Evolutionary conservation across 805 yeast genomes (phyloP).

Genomic region (Saccharomycopsis synnaedendra): DNA sequence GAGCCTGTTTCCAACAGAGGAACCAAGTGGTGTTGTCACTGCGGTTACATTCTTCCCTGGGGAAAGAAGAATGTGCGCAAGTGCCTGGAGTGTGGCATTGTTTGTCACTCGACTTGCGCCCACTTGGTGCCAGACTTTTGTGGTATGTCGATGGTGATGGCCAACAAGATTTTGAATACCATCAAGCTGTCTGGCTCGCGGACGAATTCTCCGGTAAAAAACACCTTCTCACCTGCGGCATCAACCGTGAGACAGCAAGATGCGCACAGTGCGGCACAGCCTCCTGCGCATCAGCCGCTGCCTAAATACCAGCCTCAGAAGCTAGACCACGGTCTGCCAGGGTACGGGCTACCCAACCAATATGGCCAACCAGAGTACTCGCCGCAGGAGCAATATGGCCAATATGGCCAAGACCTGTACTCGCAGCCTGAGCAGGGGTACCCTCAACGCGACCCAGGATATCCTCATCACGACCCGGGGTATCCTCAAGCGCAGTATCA

Average conservation of each 20-base stretch:
- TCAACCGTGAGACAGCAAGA: background rate
- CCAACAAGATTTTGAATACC: slow-evolving; percentile 76
- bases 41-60: slow-evolving; percentile 95
- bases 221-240: background rate
- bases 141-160: slow-evolving; percentile 97
- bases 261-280: background rate
- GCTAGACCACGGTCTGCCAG: no score
- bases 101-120: slow-evolving; percentile 89
- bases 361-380: no score
- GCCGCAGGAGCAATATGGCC: no score
- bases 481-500: no score
- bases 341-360: no score
- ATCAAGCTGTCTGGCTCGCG: slow-evolving; percentile 57
- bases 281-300: background rate
- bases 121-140: slow-evolving; percentile 97
- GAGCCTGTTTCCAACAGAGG: slow-evolving; percentile 88
- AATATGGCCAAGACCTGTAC: no score
- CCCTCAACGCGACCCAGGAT: no score
- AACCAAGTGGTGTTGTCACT: slow-evolving; percentile 99
- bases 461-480: no score
- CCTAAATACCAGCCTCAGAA: background rate
- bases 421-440: no score
- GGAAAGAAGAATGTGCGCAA: slow-evolving; percentile 87
- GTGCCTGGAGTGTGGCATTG: slow-evolving; percentile 87
- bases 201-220: slow-evolving; percentile 9